Percentiles rank a stretch among this genome's conserved stretches.
phyloP scores from a whole-genome alignment of 495 filamentous ascomycete species.

The Penicillium chermesinum region DNA sequence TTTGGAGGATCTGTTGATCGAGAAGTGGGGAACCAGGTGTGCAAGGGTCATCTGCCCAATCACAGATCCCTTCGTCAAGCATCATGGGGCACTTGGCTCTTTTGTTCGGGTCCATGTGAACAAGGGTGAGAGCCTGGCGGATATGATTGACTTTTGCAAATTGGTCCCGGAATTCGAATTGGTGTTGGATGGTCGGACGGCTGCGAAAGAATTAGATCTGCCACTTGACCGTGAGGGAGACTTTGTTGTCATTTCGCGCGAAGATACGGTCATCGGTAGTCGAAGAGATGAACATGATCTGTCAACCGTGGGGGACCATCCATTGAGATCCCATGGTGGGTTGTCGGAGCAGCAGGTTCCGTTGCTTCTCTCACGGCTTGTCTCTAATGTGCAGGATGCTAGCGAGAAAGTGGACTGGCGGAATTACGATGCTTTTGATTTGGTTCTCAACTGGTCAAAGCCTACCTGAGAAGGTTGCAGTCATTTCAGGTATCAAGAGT shows the following conservation, averaged over 20 bases:
- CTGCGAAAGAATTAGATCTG: neutral
- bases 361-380: neutral
- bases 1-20: conserved; percentile 26
- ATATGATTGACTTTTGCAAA: conserved; percentile 11
- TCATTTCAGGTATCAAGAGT: neutral
- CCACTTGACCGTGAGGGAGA: conserved; percentile 2
- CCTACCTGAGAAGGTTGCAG: neutral
- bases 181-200: neutral
- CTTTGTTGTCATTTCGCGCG: conserved; percentile 1
- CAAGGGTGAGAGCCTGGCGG: conserved; percentile 6
- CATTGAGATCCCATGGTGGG: conserved; percentile 1
- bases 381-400: neutral
- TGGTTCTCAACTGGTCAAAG: conserved; percentile 1
- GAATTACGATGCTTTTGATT: conserved; percentile 6
- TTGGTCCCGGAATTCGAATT: conserved; percentile 25
- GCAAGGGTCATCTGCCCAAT: conserved; percentile 37
- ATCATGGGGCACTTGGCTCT: conserved; percentile 32
- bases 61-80: conserved; percentile 32
- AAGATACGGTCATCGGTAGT: neutral
- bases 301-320: neutral
- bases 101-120: conserved; percentile 34
- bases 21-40: conserved; percentile 18
- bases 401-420: neutral
- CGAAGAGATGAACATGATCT: neutral
- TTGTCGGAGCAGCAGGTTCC: conserved; percentile 4